These are phyloP conservation scores for Thelephora terrestris DNA, from an alignment of 1,284 basidiomycete genomes.

Conservation along the genomic window DNA sequence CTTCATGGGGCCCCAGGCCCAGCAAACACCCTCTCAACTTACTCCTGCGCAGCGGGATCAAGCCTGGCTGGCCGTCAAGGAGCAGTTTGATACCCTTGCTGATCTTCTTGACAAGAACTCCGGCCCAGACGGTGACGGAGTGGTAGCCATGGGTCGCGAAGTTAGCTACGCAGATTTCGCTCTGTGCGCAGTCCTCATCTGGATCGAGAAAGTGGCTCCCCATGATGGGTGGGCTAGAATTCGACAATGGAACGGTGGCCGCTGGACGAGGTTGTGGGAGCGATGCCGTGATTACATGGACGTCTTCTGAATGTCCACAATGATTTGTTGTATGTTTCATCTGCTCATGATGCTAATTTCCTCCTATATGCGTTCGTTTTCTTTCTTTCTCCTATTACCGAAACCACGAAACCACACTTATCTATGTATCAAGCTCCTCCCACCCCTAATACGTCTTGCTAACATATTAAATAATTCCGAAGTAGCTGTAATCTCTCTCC, in stretches of 20 bases:
- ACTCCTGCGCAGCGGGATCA: constrained; percentile 43
- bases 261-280: constrained; percentile 51
- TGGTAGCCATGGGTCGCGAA: constrained; percentile 55
- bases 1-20: constrained; percentile 23
- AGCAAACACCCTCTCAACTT: constrained; percentile 19
- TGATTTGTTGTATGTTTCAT: no score
- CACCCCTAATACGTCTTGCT: no score
- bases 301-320: constrained; percentile 24
- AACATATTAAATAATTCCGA: no score
- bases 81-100: constrained; percentile 57
- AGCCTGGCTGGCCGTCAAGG: constrained; percentile 50
- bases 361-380: no score
- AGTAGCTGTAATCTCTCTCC: no score
- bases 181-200: constrained; percentile 55
- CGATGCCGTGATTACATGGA: constrained; percentile 56
- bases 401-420: no score
- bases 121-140: constrained; percentile 40
- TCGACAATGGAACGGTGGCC: constrained; percentile 49
- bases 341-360: no score
- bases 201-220: constrained; percentile 58
- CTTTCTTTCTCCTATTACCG: no score
- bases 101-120: constrained; percentile 54
- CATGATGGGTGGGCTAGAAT: constrained; percentile 58
- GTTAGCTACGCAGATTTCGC: constrained; percentile 64
- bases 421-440: no score